Base-by-base conservation (phyloP, 495 filamentous ascomycete genomes). In the Penicillium desertorum region DNA sequence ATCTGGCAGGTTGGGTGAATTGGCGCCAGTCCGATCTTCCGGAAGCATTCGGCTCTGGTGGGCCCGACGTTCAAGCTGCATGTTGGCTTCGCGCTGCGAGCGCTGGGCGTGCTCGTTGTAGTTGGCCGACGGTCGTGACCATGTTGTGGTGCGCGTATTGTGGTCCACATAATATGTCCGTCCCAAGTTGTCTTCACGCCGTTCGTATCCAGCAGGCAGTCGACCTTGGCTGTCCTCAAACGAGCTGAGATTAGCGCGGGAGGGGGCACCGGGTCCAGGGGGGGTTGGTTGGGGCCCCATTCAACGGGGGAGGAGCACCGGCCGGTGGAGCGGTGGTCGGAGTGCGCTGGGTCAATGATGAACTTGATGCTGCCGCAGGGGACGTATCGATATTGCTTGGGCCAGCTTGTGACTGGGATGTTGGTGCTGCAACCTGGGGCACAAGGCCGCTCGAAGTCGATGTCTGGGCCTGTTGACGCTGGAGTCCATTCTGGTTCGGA, bases 141-240 rank as follows among this genome's bases (percentile, higher is more conserved):
- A 98, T 49, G 93, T 98, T 11, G 94, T 98, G 46, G 92, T 92
- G 60, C 94, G 82, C 5, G 93, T 96, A 70, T 98, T 98, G 71
- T 98, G 94, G 70, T 98, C 94, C 32, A 98, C 94, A 73, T 98
- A 98, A 68, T 98, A 98, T n/a, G 92, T 98, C 63, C 94, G 86
- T 53, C 95, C 95, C 39, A 98, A 75, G 65, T 98, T 92, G 72
- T 98, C 94, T 68, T 98, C 94, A 42, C 94, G 83, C 46, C 95
- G 84, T 72, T 98, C 94, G 93, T 95, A 98, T 36, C 94, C 94
- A 49, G 88, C 86, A 20, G 94, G 94, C 59, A 98, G 74, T 67
- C 93, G 86, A 45, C 94, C 94, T 68, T 96, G 92, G 34, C 86
- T 84, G 69, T 98, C 94, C 76, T 96, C 93, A 67, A 98, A 98